Conservation (phyloP, 1,139 yeast species). For the Diutina ranongensis region DNA sequence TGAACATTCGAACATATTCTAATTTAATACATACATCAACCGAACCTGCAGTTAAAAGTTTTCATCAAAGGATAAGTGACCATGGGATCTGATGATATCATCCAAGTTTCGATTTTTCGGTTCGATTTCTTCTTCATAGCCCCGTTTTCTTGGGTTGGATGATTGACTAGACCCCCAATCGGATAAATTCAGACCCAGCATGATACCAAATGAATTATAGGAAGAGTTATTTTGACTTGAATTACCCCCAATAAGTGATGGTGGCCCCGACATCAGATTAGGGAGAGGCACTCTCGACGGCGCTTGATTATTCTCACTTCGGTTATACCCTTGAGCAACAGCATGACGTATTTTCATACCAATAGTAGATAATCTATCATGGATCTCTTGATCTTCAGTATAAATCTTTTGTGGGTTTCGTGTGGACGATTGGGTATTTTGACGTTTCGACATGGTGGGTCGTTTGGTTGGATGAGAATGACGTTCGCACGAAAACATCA, state of each 20-base stretch:
- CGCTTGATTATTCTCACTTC: not conserved
- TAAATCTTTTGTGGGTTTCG: not conserved
- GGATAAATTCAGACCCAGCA: not conserved
- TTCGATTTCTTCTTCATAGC: not conserved
- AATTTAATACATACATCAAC: too few species aligned
- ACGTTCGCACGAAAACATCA: too few species aligned
- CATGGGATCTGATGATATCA: not conserved
- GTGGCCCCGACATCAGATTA: not conserved
- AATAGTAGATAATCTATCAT: not conserved
- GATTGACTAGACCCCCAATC: not conserved
- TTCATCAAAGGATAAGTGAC: not conserved
- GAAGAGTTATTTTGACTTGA: not conserved
- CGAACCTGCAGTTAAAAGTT: not conserved
- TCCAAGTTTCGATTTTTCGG: not conserved
- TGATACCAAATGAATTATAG: not conserved
- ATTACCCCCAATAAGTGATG: not conserved
- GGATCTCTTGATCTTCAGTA: constrained; percentile 1
- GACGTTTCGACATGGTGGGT: too few species aligned
- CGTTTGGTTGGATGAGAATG: too few species aligned
- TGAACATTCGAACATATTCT: too few species aligned
- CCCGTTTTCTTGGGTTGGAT: not conserved
- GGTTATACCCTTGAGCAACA: constrained; percentile 3
- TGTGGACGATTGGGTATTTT: too few species aligned
- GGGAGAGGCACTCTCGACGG: constrained; percentile 1
- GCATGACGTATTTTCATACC: constrained; percentile 3